Base-by-base conservation (phyloP, 2,329 filamentous ascomycete genomes). In the Sclerotinia borealis region DNA sequence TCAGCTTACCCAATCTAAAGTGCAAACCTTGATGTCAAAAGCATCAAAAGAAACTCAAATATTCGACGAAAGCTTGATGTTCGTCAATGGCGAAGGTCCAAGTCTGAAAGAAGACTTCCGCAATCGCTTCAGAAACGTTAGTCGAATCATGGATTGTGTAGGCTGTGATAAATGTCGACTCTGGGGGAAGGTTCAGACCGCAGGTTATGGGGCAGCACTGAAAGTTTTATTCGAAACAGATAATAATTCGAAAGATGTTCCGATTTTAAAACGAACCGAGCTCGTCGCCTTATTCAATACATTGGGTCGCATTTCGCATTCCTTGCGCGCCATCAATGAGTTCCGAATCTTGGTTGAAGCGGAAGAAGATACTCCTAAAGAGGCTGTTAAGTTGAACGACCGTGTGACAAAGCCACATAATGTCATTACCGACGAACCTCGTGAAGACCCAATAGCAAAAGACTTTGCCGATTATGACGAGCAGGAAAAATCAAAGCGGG, bases 91-190 rank as follows among this genome's bases (percentile, higher is more conserved):
- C 63, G 85, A 88, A 74, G 85, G 85, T 1, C 84, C 90, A 3
- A 91, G 85, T 2, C 79, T 99, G 63, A 99, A 98, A 76, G 93
- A 98, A 74, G 95, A 99, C 74, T 99, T 99, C 81, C 89, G 92
- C 71, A 95, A 96, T 76, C 90, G 95, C 19, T 99, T 99, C 83
- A 87, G 95, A 74, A 99, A 99, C 74, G 91, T 99, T 66, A 96
- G 91, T 75, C 87, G 95, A 47, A 83, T 98, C 68, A 99, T 99
- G 95, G 95, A 99, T 76, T 99, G 95, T 70, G 93, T 98, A 25
- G 95, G 95, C 50, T 99, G 95, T 76, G 95, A 99, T 79, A 99
- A 99, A 79, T 99, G 95, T 78, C 87, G 95, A 10, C 86, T 99
- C 2, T 99, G 95, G 95, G 95, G 95, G 55, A 99, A 99, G 78